Conservation (phyloP, 2,329 filamentous ascomycete genomes). For the Fusarium incarnatum region DNA sequence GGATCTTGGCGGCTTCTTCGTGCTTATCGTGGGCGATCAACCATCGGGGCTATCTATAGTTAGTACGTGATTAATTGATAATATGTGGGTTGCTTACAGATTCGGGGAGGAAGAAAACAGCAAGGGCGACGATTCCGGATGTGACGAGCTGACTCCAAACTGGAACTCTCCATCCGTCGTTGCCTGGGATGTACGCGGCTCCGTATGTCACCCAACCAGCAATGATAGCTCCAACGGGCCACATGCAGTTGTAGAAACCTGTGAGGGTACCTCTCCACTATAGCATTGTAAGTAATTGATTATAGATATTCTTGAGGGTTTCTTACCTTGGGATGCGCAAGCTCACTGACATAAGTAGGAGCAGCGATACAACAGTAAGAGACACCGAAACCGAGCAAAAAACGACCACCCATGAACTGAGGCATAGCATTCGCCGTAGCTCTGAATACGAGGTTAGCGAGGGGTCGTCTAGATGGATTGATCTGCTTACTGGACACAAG, state of each 20-base stretch:
- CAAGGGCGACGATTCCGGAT: slow-evolving; percentile 51
- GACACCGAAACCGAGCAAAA: slow-evolving; percentile 66
- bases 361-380: slow-evolving; percentile 55
- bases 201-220: slow-evolving; percentile 67
- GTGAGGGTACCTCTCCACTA: slow-evolving; percentile 60
- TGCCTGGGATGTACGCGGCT: slow-evolving; percentile 52
- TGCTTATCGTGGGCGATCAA: slow-evolving; percentile 53
- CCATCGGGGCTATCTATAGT: slow-evolving; percentile 50
- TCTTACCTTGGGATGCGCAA: slow-evolving; percentile 60
- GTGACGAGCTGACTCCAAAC: slow-evolving; percentile 55
- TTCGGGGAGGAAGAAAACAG: slow-evolving; percentile 54
- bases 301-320: fast-evolving
- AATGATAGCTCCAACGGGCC: slow-evolving; percentile 60
- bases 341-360: slow-evolving; percentile 58
- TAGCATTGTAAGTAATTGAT: fast-evolving
- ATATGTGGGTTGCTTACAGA: slow-evolving; percentile 36
- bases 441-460: not conserved
- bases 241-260: slow-evolving; percentile 55
- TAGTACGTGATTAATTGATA: not conserved
- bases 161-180: slow-evolving; percentile 53
- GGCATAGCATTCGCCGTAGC: slow-evolving; percentile 49
- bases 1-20: slow-evolving; percentile 51
- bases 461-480: fast-evolving
- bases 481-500: slow-evolving; percentile 51
- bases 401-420: slow-evolving; percentile 62